These are phyloP conservation scores for Ganoderma meredithae DNA, from an alignment of 1,284 basidiomycete genomes.

Conservation along the genomic window DNA sequence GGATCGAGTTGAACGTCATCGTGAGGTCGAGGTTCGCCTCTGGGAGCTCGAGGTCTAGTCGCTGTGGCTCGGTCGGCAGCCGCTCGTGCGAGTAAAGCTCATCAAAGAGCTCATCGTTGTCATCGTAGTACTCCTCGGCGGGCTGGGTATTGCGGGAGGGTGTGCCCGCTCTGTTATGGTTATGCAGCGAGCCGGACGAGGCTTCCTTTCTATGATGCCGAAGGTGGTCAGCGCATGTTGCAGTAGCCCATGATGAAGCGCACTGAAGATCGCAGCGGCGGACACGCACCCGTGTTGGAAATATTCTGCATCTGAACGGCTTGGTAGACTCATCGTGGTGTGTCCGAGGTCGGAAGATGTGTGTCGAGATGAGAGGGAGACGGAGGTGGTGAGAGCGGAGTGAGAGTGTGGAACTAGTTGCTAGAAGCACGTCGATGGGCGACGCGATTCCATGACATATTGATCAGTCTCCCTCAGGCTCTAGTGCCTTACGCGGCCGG, in stretches of 20 bases:
- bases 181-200: constrained; percentile 21
- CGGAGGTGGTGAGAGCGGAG: constrained; percentile 12
- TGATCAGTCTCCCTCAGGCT: constrained; percentile 3
- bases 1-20: constrained; percentile 57
- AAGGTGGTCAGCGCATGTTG: background rate
- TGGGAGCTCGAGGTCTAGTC: constrained; percentile 58
- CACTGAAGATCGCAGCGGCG: constrained; percentile 12
- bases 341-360: constrained; percentile 17
- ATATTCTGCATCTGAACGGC: constrained; percentile 12
- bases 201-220: constrained; percentile 22
- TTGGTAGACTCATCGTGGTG: constrained; percentile 16
- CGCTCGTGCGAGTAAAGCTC: constrained; percentile 24
- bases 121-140: constrained; percentile 21
- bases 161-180: background rate
- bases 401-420: constrained; percentile 12
- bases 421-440: constrained; percentile 19
- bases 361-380: constrained; percentile 9
- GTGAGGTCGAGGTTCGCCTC: constrained; percentile 57
- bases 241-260: background rate
- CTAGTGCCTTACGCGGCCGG: constrained; percentile 1
- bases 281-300: constrained; percentile 16
- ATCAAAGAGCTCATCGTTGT: constrained; percentile 22
- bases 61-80: constrained; percentile 29
- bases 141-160: background rate
- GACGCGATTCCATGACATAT: constrained; percentile 22